A percentile compares a stretch with the other conserved stretches of the same genome.
These are phyloP conservation scores for Byssothecium circinans DNA, from an alignment of 2,329 filamentous ascomycete genomes.

Conservation along the genomic window DNA sequence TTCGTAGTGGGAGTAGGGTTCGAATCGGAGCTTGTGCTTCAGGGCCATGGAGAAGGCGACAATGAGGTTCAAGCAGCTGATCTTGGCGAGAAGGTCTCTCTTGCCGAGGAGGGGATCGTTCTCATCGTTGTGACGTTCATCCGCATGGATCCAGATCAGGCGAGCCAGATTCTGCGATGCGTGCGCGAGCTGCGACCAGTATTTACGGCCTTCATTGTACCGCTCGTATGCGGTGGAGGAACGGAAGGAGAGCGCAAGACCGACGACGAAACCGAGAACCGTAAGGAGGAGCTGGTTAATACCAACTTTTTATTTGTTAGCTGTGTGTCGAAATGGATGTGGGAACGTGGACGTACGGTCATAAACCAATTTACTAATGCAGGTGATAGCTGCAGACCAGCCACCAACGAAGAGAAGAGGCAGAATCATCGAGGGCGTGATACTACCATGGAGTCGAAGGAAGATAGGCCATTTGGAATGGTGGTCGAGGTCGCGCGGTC, in stretches of 20 bases:
- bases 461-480: conserved; percentile 78
- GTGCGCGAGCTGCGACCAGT: conserved; percentile 61
- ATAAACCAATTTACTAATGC: conserved; percentile 46
- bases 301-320: conserved; percentile 45
- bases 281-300: conserved; percentile 70
- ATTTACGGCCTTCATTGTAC: conserved; percentile 61
- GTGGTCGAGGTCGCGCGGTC: conserved; percentile 68
- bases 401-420: conserved; percentile 64
- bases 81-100: conserved; percentile 68
- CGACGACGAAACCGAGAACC: conserved; percentile 78
- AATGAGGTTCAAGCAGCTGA: conserved; percentile 69
- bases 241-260: conserved; percentile 72
- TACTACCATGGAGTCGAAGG: conserved; percentile 72
- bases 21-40: conserved; percentile 84
- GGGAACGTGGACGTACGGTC: conserved; percentile 19
- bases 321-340: neutral
- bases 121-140: conserved; percentile 56
- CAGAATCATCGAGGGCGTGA: conserved; percentile 72
- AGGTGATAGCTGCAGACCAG: conserved; percentile 68
- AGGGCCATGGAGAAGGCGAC: conserved; percentile 75
- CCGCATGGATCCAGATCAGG: conserved; percentile 82
- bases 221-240: conserved; percentile 77
- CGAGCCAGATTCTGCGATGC: conserved; percentile 62
- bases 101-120: conserved; percentile 57
- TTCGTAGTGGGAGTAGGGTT: conserved; percentile 74